Percentiles rank a stretch among this genome's conserved stretches.
phyloP scores from a whole-genome alignment of 2,329 filamentous ascomycete species.

The Harringtonia aguacate region DNA sequence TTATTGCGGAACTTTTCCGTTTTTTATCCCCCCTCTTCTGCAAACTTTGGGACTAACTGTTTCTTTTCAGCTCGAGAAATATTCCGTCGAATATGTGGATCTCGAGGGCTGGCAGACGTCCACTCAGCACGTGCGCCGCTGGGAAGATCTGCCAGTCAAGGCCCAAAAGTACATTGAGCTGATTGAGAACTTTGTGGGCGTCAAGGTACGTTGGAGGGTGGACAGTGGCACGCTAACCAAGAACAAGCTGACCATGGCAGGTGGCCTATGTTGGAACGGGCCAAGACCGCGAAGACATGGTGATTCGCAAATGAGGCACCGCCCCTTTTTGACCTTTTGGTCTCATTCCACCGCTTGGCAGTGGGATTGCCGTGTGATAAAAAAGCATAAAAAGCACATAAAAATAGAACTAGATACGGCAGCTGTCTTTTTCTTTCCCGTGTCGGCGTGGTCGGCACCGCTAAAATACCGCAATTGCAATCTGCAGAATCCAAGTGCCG shows the following conservation, averaged over 20 bases:
- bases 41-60: too few relatives aligned
- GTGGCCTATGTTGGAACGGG: constrained; percentile 58
- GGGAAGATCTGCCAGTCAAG: constrained; percentile 50
- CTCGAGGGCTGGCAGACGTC: constrained; percentile 58
- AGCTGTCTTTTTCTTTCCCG: too few relatives aligned
- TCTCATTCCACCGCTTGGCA: too few relatives aligned
- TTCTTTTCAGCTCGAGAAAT: constrained; percentile 37
- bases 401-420: too few relatives aligned
- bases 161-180: constrained; percentile 54
- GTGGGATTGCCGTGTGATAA: too few relatives aligned
- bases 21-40: not conserved
- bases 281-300: constrained; percentile 54
- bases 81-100: constrained; percentile 57
- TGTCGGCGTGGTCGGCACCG: too few relatives aligned
- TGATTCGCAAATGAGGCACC: constrained; percentile 18
- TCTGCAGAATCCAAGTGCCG: too few relatives aligned
- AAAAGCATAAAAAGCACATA: too few relatives aligned
- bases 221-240: not conserved
- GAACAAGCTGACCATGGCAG: constrained; percentile 14
- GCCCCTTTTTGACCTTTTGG: too few relatives aligned
- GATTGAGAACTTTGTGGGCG: constrained; percentile 55
- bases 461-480: too few relatives aligned
- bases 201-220: constrained; percentile 24
- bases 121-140: constrained; percentile 50
- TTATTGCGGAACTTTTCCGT: too few relatives aligned